phyloP scores from a whole-genome alignment of 768 basidiomycete genomes.

The Collybia sordida region DNA sequence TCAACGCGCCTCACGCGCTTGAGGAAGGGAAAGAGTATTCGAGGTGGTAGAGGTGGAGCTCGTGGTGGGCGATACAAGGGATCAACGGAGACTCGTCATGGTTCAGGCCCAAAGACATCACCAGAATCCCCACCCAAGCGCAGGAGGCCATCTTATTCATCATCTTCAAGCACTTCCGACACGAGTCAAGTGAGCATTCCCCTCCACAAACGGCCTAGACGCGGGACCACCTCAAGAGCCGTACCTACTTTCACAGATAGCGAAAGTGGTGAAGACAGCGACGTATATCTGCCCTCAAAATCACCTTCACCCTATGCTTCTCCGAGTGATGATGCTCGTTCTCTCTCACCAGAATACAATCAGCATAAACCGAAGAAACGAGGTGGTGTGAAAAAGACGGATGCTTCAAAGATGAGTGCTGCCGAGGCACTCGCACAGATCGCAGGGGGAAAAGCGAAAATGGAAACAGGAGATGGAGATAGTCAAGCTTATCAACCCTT shows the following conservation, averaged over 20 bases:
- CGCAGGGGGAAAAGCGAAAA: slow-evolving; percentile 6
- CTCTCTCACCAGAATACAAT: background rate
- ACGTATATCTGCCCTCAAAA: slow-evolving; percentile 19
- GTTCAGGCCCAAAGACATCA: background rate
- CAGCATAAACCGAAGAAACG: slow-evolving; percentile 6
- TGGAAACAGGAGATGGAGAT: background rate
- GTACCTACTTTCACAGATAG: background rate
- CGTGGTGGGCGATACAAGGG: background rate
- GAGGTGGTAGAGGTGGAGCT: background rate
- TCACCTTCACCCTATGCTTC: slow-evolving; percentile 15
- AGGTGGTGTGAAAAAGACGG: slow-evolving; percentile 1
- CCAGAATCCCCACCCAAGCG: slow-evolving; percentile 3
- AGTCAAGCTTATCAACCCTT: background rate
- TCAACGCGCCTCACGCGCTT: slow-evolving; percentile 7
- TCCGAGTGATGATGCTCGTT: slow-evolving; percentile 16
- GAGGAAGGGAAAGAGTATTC: background rate
- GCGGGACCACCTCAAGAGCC: background rate
- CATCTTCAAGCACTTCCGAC: slow-evolving; percentile 10
- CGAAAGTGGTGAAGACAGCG: slow-evolving; percentile 12
- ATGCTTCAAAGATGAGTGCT: slow-evolving; percentile 12
- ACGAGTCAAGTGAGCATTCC: slow-evolving; percentile 2
- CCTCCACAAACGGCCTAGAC: slow-evolving; percentile 10
- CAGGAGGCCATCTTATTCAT: slow-evolving; percentile 12
- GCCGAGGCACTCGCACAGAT: slow-evolving; percentile 20
- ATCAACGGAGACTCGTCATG: background rate